phyloP scores from a whole-genome alignment of 2,329 filamentous ascomycete species.

The Ophiocordyceps sinensis region DNA sequence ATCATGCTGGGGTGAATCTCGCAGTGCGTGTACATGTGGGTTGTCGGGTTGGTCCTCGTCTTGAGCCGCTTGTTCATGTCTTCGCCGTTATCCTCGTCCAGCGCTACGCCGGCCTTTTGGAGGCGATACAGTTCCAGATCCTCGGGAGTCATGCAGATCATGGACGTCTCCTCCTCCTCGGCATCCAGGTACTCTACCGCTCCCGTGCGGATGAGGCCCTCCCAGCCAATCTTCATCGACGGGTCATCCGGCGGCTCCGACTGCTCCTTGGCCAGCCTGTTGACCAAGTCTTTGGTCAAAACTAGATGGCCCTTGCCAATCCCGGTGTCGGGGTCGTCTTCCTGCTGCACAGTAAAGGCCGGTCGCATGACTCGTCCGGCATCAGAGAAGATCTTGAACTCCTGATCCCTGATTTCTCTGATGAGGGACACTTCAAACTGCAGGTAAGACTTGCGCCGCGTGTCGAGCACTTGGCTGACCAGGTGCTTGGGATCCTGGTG shows the following conservation, averaged over 20 bases:
- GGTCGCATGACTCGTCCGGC: constrained; percentile 90
- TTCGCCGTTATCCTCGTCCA: constrained; percentile 44
- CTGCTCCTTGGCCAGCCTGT: constrained; percentile 62
- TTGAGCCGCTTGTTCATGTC: constrained; percentile 80
- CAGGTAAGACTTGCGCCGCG: constrained; percentile 69
- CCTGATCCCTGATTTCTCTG: constrained; percentile 88
- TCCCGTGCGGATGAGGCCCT: constrained; percentile 68
- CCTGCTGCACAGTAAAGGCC: constrained; percentile 84
- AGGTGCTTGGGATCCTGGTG: constrained; percentile 80
- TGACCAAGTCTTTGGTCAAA: constrained; percentile 67
- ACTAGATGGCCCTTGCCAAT: constrained; percentile 54
- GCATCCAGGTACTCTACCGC: constrained; percentile 94
- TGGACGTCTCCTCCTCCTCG: constrained; percentile 94
- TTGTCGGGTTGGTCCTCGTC: constrained; percentile 71
- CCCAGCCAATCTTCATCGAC: constrained; percentile 65
- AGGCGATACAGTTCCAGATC: constrained; percentile 70
- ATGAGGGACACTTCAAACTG: constrained; percentile 90
- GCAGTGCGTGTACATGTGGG: constrained; percentile 92
- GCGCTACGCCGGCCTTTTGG: constrained; percentile 49
- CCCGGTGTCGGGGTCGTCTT: constrained; percentile 53
- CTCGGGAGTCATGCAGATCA: constrained; percentile 98
- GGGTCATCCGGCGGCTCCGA: constrained; percentile 47
- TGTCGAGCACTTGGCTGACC: constrained; percentile 61
- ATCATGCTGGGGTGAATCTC: constrained; percentile 99
- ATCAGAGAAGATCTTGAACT: constrained; percentile 98